Conservation (phyloP, 2,329 filamentous ascomycete species). For the Blumeriella jaapii region DNA sequence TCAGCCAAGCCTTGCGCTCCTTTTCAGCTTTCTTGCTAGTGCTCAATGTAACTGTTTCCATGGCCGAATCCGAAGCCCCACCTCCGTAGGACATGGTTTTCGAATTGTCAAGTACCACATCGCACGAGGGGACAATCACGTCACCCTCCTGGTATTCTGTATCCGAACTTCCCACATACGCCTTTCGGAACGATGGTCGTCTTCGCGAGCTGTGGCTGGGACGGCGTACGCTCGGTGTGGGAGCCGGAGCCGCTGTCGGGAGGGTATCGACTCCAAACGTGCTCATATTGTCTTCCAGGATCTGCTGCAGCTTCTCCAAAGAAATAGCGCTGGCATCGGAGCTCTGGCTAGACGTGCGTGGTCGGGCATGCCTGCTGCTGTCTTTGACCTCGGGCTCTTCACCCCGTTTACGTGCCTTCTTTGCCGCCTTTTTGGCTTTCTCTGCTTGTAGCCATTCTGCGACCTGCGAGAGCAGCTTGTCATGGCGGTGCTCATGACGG, state of each 20-base stretch:
- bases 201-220: constrained; percentile 10
- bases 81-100: constrained; percentile 72
- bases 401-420: constrained; percentile 35
- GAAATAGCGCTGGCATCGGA: constrained; percentile 62
- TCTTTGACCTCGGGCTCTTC: constrained; percentile 12
- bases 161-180: constrained; percentile 55
- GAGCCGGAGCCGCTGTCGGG: constrained; percentile 17
- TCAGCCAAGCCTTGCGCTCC: constrained; percentile 67
- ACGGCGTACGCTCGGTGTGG: constrained; percentile 14
- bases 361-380: constrained; percentile 12
- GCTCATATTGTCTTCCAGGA: constrained; percentile 55
- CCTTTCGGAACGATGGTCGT: constrained; percentile 14
- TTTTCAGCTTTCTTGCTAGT: constrained; percentile 43
- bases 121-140: constrained; percentile 69
- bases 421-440: constrained; percentile 51
- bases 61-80: constrained; percentile 31
- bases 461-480: constrained; percentile 61
- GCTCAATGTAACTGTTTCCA: constrained; percentile 30
- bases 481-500: constrained; percentile 25
- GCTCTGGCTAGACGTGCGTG: constrained; percentile 43
- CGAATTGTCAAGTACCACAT: constrained; percentile 77
- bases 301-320: constrained; percentile 69
- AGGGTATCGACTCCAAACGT: constrained; percentile 26
- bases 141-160: constrained; percentile 80
- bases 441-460: constrained; percentile 77